Base-by-base conservation (phyloP, 257 asterid genomes). In the Craterostigma plantagineum region DNA sequence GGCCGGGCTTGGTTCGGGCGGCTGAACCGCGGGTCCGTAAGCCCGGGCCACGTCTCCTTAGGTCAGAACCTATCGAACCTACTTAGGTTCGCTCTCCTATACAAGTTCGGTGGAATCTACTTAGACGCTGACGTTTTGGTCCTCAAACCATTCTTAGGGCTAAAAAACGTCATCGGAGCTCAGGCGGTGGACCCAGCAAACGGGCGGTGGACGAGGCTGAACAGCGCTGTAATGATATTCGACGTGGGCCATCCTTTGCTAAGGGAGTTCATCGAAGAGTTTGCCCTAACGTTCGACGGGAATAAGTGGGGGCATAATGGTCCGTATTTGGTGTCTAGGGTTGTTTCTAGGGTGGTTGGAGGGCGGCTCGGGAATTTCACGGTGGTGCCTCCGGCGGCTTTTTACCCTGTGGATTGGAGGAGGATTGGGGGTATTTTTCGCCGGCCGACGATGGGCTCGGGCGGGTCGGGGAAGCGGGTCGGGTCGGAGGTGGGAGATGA, bases 291-390 rank as follows among this genome's bases (percentile, higher is more conserved):
- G 0, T 87, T 82, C 43, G 93, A 83, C 63, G 98, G 98, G 55
- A 82, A 71, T 7, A 90, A 83, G 54, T 90, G 95, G 98, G 98
- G 98, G 2, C 95, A 82, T 53, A 90, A 90, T 42, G 98, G 98
- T 7, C 98, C 95, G 43, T 90, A 83, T 43, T 47, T 90, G 49
- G 95, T 83, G 12, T 90, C 98, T 9, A 76, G 95, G 47, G 98
- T 90, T 5, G 93, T 77, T 59, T 33, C 63, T 0, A 72, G 98
- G 73, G 63, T 81, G 34, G n/a, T 23, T 23, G 18, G 38, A 6
- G 71, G 68, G 23, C 57, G 91, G 62, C 65, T 65, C 3, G 95
- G 81, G 9, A 63, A 23, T 6, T 62, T 82, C 50, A 74, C 86
- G 0, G 70, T 83, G 10, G 34, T 77, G 56, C 68, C 92, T 0